These are phyloP conservation scores for Chaetothyriales sp. DNA, from an alignment of 2,329 filamentous ascomycete genomes.

Conservation along the genomic window DNA sequence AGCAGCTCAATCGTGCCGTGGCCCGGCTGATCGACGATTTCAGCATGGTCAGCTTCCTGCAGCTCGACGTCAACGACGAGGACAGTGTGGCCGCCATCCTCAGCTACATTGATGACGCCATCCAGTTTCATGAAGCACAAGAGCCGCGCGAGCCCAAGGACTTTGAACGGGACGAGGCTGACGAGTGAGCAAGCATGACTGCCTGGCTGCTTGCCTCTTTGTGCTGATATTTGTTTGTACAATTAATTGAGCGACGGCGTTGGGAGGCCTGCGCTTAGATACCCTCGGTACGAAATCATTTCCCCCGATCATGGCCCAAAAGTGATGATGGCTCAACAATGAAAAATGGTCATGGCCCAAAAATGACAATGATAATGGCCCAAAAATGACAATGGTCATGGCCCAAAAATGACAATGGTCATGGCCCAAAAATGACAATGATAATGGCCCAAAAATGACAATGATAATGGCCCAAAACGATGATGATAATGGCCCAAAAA, in stretches of 20 bases:
- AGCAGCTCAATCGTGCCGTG: slow-evolving; percentile 72
- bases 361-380: background rate
- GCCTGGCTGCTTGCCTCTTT: background rate
- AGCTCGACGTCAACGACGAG: slow-evolving; percentile 78
- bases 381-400: background rate
- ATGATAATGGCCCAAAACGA: background rate
- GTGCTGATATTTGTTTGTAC: background rate
- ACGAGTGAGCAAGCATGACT: slow-evolving; percentile 16
- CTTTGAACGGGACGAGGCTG: slow-evolving; percentile 44
- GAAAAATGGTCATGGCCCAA: background rate
- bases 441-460: background rate
- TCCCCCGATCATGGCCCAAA: background rate
- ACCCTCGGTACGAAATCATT: background rate
- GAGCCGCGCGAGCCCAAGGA: slow-evolving; percentile 69
- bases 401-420: too few relatives aligned
- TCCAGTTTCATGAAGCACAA: slow-evolving; percentile 86
- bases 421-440: background rate
- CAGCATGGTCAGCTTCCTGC: slow-evolving; percentile 92
- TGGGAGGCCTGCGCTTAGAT: slow-evolving; percentile 7
- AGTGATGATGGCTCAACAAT: background rate
- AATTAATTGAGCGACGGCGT: slow-evolving; percentile 14
- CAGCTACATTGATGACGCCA: slow-evolving; percentile 87
- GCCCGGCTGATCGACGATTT: slow-evolving; percentile 90
- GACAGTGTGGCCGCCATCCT: slow-evolving; percentile 75
- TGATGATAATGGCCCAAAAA: background rate